A percentile compares a stretch with the other conserved stretches of the same genome.
These are phyloP conservation scores for Mortierella sp. DNA, from an alignment of 371 early-diverging fungal species.

Conservation along the genomic window DNA sequence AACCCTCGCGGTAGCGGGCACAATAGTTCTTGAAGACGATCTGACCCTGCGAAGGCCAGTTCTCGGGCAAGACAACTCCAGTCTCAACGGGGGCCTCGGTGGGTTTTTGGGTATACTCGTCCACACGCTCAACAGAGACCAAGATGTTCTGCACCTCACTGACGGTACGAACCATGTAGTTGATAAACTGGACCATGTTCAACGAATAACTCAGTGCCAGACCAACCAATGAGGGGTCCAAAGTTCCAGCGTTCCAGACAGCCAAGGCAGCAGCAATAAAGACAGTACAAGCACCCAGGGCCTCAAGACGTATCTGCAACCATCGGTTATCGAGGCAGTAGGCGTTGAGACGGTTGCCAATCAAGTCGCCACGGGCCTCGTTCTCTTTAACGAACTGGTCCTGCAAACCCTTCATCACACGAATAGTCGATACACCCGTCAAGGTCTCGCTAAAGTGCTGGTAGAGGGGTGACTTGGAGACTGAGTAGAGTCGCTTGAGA, in stretches of 20 bases:
- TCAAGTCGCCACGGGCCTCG: slow-evolving; percentile 56
- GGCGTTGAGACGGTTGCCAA: slow-evolving; percentile 62
- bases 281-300: slow-evolving; percentile 72
- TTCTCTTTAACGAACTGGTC: slow-evolving; percentile 63
- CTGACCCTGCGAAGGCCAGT: slow-evolving; percentile 77
- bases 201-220: slow-evolving; percentile 73
- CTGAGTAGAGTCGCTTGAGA: slow-evolving; percentile 84
- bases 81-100: slow-evolving; percentile 83
- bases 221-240: slow-evolving; percentile 67
- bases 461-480: slow-evolving; percentile 88
- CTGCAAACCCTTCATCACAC: slow-evolving; percentile 74
- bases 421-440: slow-evolving; percentile 84
- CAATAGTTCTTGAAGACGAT: slow-evolving; percentile 73
- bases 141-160: slow-evolving; percentile 79
- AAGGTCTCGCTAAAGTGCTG: slow-evolving; percentile 87
- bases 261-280: slow-evolving; percentile 74
- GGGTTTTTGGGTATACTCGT: slow-evolving; percentile 87
- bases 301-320: slow-evolving; percentile 83
- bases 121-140: slow-evolving; percentile 87
- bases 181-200: slow-evolving; percentile 73
- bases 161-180: slow-evolving; percentile 73
- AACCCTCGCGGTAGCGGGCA: slow-evolving; percentile 74
- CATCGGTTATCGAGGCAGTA: slow-evolving; percentile 86
- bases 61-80: slow-evolving; percentile 75
- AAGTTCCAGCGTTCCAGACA: slow-evolving; percentile 59